phyloP scores from a whole-genome alignment of 2,329 filamentous ascomycete genomes.

The Neonectria ditissima region DNA sequence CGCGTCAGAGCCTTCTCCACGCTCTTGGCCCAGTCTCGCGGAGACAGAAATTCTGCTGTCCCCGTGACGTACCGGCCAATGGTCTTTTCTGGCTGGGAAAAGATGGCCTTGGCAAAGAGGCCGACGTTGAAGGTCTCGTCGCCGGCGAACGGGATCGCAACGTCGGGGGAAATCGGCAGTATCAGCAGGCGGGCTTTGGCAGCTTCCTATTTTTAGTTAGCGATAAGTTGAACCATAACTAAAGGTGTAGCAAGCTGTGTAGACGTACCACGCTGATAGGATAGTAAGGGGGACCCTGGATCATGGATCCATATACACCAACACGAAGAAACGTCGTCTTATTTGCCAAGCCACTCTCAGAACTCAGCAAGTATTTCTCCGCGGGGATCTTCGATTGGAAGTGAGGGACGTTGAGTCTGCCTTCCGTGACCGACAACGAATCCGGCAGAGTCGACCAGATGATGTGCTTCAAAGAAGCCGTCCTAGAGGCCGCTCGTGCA shows the following conservation, averaged over 20 bases:
- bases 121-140: constrained; percentile 8
- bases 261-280: background rate
- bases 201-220: background rate
- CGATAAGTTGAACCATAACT: background rate
- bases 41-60: background rate
- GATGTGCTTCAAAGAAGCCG: background rate
- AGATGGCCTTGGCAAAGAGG: background rate
- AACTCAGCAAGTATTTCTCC: background rate
- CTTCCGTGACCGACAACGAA: background rate
- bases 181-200: background rate
- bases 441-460: constrained; percentile 17
- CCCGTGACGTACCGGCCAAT: constrained; percentile 4
- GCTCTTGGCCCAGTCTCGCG: background rate
- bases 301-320: background rate
- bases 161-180: background rate
- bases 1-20: constrained; percentile 1
- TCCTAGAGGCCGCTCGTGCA: constrained; percentile 2
- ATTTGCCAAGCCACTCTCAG: background rate
- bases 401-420: background rate
- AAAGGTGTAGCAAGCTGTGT: background rate
- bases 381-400: constrained; percentile 7
- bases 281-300: background rate
- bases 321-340: constrained; percentile 10
- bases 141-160: background rate
- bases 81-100: constrained; percentile 4